Conservation (phyloP, 73 alveolate genomes). For the Stentor coeruleus region DNA sequence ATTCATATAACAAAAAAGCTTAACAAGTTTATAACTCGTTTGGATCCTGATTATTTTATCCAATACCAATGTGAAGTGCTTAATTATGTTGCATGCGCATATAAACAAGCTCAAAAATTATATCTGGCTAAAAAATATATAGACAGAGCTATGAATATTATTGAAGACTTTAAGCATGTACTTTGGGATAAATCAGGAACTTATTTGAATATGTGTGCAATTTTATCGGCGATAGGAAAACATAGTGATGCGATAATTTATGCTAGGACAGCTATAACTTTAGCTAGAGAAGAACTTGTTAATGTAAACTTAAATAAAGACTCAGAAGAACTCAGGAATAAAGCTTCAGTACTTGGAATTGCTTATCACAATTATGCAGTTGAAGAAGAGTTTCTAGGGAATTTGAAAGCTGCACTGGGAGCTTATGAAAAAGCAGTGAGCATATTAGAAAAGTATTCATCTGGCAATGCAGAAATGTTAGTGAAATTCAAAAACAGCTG, state of each 20-base stretch:
- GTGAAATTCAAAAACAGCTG: not conserved
- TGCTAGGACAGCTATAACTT: constrained; percentile 35
- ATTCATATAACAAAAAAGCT: not conserved
- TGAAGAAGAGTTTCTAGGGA: constrained; percentile 74
- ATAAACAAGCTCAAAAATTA: constrained; percentile 60
- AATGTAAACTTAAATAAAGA: constrained; percentile 5
- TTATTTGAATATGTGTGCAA: constrained; percentile 85
- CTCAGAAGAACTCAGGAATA: constrained; percentile 50
- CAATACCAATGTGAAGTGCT: constrained; percentile 22
- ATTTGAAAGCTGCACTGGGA: constrained; percentile 56
- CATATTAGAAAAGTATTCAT: constrained; percentile 42
- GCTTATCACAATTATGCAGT: constrained; percentile 84
- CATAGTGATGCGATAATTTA: constrained; percentile 76
- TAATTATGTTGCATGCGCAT: constrained; percentile 80
- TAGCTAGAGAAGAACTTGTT: constrained; percentile 15
- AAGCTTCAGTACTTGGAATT: constrained; percentile 74
- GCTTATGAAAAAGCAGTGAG: constrained; percentile 55
- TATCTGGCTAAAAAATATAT: constrained; percentile 66
- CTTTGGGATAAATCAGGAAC: constrained; percentile 63
- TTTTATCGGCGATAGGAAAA: constrained; percentile 53
- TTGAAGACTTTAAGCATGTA: constrained; percentile 28
- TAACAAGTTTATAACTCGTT: not conserved
- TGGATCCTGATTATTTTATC: not conserved
- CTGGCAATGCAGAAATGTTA: not conserved
- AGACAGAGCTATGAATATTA: constrained; percentile 66